A percentile compares a stretch with the other conserved stretches of the same genome.
Conservation (phyloP, 495 filamentous ascomycete species). For the Penicillium robsamsonii region DNA sequence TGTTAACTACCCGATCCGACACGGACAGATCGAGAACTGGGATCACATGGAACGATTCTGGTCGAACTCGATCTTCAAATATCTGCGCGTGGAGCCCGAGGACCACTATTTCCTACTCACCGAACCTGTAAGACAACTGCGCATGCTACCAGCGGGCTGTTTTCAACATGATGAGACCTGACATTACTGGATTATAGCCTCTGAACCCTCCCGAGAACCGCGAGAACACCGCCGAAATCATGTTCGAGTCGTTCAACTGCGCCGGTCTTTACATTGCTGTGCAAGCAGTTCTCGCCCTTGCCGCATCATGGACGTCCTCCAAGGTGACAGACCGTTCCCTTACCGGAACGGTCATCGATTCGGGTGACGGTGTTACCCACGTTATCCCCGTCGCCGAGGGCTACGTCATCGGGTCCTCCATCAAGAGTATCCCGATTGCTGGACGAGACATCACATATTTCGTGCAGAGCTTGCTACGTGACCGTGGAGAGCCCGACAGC, state of each 20-base stretch:
- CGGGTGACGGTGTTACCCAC: constrained; percentile 96
- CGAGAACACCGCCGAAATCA: constrained; percentile 98
- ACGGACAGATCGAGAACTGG: constrained; percentile 99
- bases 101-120: constrained; percentile 98
- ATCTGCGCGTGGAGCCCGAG: constrained; percentile 94
- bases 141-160: constrained; percentile 4
- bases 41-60: constrained; percentile 99
- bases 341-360: constrained; percentile 96
- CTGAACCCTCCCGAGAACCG: constrained; percentile 98
- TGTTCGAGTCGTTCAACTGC: constrained; percentile 99
- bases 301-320: constrained; percentile 96
- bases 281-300: constrained; percentile 92
- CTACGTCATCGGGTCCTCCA: constrained; percentile 97
- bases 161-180: constrained; percentile 13
- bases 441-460: constrained; percentile 98
- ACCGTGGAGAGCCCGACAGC: constrained; percentile 94
- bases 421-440: constrained; percentile 97
- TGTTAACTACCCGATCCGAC: constrained; percentile 93
- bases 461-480: constrained; percentile 90
- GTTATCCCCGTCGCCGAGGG: constrained; percentile 98
- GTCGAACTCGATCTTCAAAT: constrained; percentile 99
- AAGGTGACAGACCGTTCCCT: constrained; percentile 97
- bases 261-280: constrained; percentile 98
- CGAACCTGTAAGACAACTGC: constrained; percentile 70
- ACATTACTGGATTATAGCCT: constrained; percentile 55